Percentiles rank a stretch among this genome's conserved stretches.
Conservation (phyloP, 2,329 filamentous ascomycete species). For the Epichloe elymi region DNA sequence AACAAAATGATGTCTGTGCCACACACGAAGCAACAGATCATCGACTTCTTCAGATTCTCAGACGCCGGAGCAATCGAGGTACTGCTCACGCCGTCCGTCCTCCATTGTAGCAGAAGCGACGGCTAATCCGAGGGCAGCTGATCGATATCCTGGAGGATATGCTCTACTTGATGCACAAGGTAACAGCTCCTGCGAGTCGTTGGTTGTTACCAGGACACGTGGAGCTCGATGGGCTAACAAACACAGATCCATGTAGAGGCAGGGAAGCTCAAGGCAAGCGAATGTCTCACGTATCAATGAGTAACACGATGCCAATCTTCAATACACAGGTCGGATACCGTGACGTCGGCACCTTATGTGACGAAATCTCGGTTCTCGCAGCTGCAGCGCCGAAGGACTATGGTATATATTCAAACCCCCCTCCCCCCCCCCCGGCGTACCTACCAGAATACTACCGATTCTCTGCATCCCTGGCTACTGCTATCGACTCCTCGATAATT, state of each 20-base stretch:
- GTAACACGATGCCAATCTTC: neutral
- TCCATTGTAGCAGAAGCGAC: neutral
- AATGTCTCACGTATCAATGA: neutral
- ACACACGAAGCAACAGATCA: neutral
- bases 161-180: neutral
- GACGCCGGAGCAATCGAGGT: neutral
- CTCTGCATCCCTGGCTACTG: too few relatives aligned
- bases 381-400: neutral
- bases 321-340: neutral
- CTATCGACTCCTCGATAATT: neutral
- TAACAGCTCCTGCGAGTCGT: neutral
- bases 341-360: neutral
- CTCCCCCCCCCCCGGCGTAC: accelerated
- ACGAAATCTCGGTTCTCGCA: neutral
- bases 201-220: neutral
- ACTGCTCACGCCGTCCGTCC: neutral
- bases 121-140: neutral
- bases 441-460: neutral
- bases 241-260: neutral
- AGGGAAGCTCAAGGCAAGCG: neutral
- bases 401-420: neutral
- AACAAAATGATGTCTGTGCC: neutral
- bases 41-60: neutral
- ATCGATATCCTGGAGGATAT: neutral
- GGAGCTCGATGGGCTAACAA: neutral